phyloP scores from a whole-genome alignment of 768 basidiomycete species.

The Vishniacozyma victoriae region DNA sequence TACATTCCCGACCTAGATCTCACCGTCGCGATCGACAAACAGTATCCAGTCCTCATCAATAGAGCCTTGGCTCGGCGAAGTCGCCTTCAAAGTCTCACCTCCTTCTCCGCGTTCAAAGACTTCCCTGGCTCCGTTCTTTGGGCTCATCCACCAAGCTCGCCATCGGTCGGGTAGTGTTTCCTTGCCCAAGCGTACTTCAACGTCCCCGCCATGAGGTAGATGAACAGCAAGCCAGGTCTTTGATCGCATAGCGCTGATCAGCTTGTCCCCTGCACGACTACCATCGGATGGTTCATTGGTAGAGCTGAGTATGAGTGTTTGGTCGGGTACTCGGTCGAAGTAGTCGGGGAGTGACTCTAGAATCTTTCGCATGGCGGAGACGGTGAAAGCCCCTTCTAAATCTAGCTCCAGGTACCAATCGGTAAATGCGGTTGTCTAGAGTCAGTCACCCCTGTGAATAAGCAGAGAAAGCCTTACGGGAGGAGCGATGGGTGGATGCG shows the following conservation, averaged over 20 bases:
- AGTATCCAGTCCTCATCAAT: too few species aligned
- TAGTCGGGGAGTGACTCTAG: constrained; percentile 7
- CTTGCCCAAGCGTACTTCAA: too few species aligned
- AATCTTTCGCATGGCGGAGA: constrained; percentile 1
- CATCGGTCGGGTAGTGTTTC: too few species aligned
- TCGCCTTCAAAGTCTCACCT: too few species aligned
- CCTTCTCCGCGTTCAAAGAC: too few species aligned
- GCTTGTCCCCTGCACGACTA: constrained; percentile 1
- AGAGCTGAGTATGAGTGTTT: constrained; percentile 8
- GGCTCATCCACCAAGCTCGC: too few species aligned
- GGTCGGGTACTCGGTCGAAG: constrained; percentile 7
- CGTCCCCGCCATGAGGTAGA: not conserved
- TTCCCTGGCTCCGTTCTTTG: too few species aligned
- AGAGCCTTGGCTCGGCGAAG: too few species aligned
- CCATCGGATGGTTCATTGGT: constrained; percentile 3
- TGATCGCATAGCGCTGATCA: constrained; percentile 1
- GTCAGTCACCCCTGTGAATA: not conserved
- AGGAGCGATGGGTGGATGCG: constrained; percentile 7
- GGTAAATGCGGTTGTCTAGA: not conserved
- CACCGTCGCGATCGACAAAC: too few species aligned
- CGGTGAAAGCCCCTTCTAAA: constrained; percentile 9
- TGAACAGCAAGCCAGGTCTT: constrained; percentile 3
- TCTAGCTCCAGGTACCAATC: constrained; percentile 19
- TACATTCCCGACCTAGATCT: too few species aligned
- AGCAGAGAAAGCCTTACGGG: not conserved